Evolutionary conservation across 1,139 yeast species (phyloP), one percentile per base, ranked within the genome.

Genomic region (Debaryomycetaceae sp.): DNA sequence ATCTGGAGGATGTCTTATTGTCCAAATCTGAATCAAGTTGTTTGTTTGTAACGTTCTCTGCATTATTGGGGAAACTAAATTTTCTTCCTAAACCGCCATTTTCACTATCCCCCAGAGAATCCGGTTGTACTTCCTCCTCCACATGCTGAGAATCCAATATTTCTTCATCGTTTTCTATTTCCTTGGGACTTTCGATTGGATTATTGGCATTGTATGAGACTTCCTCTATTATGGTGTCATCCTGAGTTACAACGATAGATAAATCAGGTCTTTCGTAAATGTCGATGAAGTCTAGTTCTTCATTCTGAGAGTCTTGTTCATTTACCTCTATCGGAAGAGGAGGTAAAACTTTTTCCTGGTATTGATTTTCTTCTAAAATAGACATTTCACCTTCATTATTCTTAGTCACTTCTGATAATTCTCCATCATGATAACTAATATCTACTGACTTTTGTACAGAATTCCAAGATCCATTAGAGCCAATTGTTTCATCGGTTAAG

Each of bases 41-140:
- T 30, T 55, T 51, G 37, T 70, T 70, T 17, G 77, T 71, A 29
- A 67, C 48, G 42, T 71, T 71, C 5, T 45, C 39, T 9, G 35
- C 40, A 40, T 56, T 56, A 42, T 71, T 70, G 5, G 77, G 78
- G 51, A 72, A 72, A 38, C 61, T 60, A 46, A 70, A 72, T 6
- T 54, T 45, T 36, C 51, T 59, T 0, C 74, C 74, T 1, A 56
- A 53, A 3, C 75, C 76, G 17, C 49, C 55, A 41, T 68, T 67
- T 39, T 62, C 65, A 6, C 47, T 46, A 8, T 53, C 61, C 6
- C 28, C 32, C 26, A 22, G 26, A 2, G 11, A 8, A 3, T 22
- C 11, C 3, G 11, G 7, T 3, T 22, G 3, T 11, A 8, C 26
- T 11, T 11, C 26, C 11, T 8, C 26, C 11, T 22, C 4, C 26